Conservation (phyloP, 2,329 filamentous ascomycete genomes). For the Hymenoscyphus infarciens region DNA sequence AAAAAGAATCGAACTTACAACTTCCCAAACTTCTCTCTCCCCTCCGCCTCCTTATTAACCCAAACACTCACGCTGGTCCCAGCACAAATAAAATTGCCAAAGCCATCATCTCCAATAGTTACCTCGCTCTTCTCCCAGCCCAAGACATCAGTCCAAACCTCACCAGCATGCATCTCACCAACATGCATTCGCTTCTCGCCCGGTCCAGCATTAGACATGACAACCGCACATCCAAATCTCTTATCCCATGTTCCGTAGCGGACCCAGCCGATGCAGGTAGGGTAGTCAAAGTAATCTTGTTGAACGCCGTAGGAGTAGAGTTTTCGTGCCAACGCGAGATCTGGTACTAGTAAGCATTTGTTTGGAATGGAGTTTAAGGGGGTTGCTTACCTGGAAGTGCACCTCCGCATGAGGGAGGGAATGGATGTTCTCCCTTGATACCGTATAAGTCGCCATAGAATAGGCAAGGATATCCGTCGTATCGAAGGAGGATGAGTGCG, state of each 20-base stretch:
- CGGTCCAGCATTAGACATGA: constrained; percentile 51
- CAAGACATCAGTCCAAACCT: constrained; percentile 62
- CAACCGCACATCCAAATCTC: constrained; percentile 50
- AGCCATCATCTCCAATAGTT: constrained; percentile 56
- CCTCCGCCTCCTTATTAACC: constrained; percentile 53
- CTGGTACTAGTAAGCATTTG: constrained; percentile 47
- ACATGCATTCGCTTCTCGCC: constrained; percentile 59
- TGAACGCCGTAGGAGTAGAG: constrained; percentile 65
- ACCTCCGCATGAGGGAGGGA: constrained; percentile 46
- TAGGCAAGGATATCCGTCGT: constrained; percentile 60
- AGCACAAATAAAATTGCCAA: constrained; percentile 53
- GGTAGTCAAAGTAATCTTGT: constrained; percentile 58
- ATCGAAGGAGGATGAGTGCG: constrained; percentile 64
- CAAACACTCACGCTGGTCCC: constrained; percentile 58
- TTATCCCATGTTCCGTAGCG: constrained; percentile 47
- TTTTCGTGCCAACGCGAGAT: constrained; percentile 58
- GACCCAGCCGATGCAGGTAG: constrained; percentile 57
- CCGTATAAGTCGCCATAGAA: constrained; percentile 72
- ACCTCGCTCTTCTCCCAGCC: constrained; percentile 53
- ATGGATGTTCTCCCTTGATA: constrained; percentile 45
- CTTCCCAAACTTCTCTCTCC: constrained; percentile 43
- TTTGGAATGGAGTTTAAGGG: neutral
- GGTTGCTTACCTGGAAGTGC: neutral
- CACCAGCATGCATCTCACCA: constrained; percentile 53
- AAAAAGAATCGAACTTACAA: constrained; percentile 31